Conservation (phyloP, 2,329 filamentous ascomycete genomes). For the Neophaeococcomyces mojaviensis region DNA sequence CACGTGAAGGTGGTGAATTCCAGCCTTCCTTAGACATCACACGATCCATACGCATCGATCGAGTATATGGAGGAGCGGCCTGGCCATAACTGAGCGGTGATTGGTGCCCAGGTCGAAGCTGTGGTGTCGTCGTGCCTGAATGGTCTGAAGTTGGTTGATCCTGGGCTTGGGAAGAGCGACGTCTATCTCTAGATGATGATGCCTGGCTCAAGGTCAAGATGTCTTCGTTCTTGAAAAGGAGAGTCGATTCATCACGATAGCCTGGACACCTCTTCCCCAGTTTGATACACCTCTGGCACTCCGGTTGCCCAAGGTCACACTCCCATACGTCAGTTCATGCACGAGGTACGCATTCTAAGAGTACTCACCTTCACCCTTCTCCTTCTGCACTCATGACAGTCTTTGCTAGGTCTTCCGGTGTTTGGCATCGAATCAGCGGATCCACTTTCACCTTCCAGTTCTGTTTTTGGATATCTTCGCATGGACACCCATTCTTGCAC, state of each 20-base stretch:
- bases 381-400: slow-evolving; percentile 17
- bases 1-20: slow-evolving; percentile 4
- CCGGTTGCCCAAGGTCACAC: slow-evolving; percentile 17
- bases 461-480: no score
- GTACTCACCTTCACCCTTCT: slow-evolving; percentile 16
- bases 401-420: slow-evolving; percentile 17
- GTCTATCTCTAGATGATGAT: not conserved
- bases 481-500: no score
- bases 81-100: not conserved
- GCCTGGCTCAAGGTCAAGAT: slow-evolving; percentile 6
- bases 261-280: slow-evolving; percentile 24
- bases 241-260: slow-evolving; percentile 29
- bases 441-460: no score
- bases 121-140: not conserved
- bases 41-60: slow-evolving; percentile 7
- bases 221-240: slow-evolving; percentile 27
- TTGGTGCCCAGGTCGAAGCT: no score
- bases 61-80: not conserved
- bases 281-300: slow-evolving; percentile 22
- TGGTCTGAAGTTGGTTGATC: not conserved
- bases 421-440: slow-evolving; percentile 13
- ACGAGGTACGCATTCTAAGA: not conserved
- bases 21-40: slow-evolving; percentile 4
- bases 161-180: not conserved
- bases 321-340: slow-evolving; percentile 9